A percentile compares a stretch with the other conserved stretches of the same genome.
phyloP scores from a whole-genome alignment of 306 rosid genomes.

The Leucaena leucocephala region DNA sequence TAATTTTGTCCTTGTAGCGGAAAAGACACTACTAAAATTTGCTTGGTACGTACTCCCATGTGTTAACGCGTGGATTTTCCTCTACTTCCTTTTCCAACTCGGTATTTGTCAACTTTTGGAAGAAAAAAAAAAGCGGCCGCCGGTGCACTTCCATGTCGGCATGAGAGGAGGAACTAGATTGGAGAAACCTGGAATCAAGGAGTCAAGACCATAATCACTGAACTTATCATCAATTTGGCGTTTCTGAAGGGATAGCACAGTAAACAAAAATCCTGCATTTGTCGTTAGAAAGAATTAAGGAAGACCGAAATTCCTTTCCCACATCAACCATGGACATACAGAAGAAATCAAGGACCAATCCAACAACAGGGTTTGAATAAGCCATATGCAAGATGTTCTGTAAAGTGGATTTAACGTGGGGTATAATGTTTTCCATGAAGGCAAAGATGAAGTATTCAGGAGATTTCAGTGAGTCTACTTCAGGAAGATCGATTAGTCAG shows the following conservation, averaged over 20 bases:
- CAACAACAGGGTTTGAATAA: conserved; percentile 35
- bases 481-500: conserved; percentile 55
- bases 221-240: conserved; percentile 38
- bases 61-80: no score
- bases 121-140: no score
- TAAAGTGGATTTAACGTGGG: conserved; percentile 38
- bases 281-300: conserved; percentile 53
- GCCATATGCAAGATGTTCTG: conserved; percentile 35
- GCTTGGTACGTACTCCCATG: no score
- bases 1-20: no score
- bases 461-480: conserved; percentile 41
- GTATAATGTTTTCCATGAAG: conserved; percentile 41
- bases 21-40: no score
- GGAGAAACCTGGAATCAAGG: conserved; percentile 46
- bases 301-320: conserved; percentile 49
- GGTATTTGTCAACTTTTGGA: no score
- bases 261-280: conserved; percentile 46
- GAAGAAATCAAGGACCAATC: conserved; percentile 58
- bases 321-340: conserved; percentile 53
- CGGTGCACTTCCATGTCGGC: no score
- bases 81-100: no score
- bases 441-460: conserved; percentile 24
- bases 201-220: conserved; percentile 40
- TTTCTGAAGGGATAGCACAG: conserved; percentile 40
- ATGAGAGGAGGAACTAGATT: conserved; percentile 40